Evolutionary conservation across 176 grass and related monocot species (phyloP).

Genomic region (Lolium multiflorum): DNA sequence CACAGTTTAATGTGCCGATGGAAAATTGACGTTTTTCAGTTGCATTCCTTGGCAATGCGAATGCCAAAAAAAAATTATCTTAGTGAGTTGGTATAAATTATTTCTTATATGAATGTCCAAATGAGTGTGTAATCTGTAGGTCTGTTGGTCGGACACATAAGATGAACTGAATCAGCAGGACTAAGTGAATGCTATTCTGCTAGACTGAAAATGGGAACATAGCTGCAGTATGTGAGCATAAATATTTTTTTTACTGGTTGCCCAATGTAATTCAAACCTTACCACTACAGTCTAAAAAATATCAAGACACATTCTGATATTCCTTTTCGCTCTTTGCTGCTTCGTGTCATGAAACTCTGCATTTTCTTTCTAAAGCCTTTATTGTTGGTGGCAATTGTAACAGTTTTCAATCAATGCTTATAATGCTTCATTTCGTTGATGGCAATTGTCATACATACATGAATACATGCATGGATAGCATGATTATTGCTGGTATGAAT

Average conservation of each 20-base stretch:
- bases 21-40: neutral
- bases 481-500: too few species aligned
- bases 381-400: neutral
- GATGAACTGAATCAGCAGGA: neutral
- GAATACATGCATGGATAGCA: neutral
- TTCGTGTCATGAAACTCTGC: neutral
- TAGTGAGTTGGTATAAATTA: too few species aligned
- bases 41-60: too few species aligned
- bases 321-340: neutral
- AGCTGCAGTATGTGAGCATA: neutral
- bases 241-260: neutral
- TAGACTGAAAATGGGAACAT: neutral
- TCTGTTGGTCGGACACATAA: neutral
- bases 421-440: neutral
- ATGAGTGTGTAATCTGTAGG: too few species aligned
- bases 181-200: neutral
- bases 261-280: neutral
- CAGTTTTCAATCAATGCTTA: neutral
- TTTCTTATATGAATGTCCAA: too few species aligned
- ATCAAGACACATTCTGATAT: neutral
- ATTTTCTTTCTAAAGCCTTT: neutral
- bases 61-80: too few species aligned
- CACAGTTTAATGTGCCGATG: too few species aligned
- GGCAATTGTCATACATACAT: too few species aligned
- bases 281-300: neutral